Conservation (phyloP, 345 rosid species). For the Linum trigynum region DNA sequence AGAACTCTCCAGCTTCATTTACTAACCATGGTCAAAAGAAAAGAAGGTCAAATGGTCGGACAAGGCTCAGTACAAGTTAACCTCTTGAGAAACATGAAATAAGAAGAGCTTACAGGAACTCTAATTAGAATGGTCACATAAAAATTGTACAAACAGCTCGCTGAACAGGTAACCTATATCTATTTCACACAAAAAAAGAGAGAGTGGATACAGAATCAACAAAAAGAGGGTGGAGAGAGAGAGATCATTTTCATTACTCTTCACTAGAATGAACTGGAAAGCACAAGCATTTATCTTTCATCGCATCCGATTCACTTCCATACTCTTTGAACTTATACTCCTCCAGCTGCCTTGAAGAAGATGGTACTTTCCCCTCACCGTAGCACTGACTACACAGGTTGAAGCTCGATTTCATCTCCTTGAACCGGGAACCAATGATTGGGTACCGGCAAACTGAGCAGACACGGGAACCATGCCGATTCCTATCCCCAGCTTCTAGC, state of each 20-base stretch:
- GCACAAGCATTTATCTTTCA: constrained; percentile 85
- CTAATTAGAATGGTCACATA: not conserved
- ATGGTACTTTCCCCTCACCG: constrained; percentile 89
- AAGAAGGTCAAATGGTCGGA: no score
- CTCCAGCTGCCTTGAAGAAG: constrained; percentile 38
- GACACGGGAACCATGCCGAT: constrained; percentile 63
- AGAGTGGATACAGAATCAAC: not conserved
- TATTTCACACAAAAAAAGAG: not conserved
- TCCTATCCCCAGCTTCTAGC: constrained; percentile 79
- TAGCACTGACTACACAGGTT: constrained; percentile 88
- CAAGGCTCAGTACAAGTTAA: no score
- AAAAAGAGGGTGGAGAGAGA: not conserved
- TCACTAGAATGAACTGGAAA: constrained; percentile 51
- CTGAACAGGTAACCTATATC: not conserved
- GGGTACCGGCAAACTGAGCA: constrained; percentile 92
- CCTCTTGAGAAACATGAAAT: no score
- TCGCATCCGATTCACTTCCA: constrained; percentile 56
- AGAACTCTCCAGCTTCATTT: not conserved
- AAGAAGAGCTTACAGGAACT: no score
- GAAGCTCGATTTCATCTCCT: constrained; percentile 75
- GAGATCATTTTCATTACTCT: constrained; percentile 1
- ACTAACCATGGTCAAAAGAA: not conserved
- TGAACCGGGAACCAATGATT: constrained; percentile 82
- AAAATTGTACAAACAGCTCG: not conserved
- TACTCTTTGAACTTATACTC: constrained; percentile 82